Conservation (phyloP, 2,329 filamentous ascomycete species). For the Gliomastix tumulicola region DNA sequence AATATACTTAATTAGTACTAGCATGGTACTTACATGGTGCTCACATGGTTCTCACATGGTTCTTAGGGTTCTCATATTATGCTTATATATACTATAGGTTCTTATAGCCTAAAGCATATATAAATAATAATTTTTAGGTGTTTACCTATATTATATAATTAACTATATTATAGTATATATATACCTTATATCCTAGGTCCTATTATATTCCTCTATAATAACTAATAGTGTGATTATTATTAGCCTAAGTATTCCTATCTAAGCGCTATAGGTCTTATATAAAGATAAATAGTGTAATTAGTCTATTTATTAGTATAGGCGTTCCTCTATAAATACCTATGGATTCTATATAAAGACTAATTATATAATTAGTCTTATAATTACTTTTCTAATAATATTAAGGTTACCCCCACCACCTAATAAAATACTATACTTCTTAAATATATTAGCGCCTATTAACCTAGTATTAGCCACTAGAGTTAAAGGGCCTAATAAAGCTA, state of each 20-base stretch:
- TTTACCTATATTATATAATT: no score
- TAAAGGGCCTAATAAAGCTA: no score
- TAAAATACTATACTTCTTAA: background rate
- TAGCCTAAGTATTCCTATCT: background rate
- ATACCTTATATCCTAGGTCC: no score
- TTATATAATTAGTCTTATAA: background rate
- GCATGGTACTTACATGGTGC: no score
- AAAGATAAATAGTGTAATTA: background rate
- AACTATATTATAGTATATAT: no score
- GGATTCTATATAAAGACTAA: background rate
- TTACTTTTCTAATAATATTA: background rate
- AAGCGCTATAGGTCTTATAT: no score
- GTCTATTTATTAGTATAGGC: background rate
- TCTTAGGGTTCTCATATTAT: no score
- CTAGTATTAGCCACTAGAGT: background rate
- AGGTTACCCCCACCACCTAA: background rate
- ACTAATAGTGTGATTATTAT: background rate
- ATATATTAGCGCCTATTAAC: background rate
- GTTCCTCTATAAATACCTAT: background rate
- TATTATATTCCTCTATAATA: background rate
- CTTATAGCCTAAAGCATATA: no score
- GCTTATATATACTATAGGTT: no score
- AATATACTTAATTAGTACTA: no score
- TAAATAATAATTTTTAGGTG: no score
- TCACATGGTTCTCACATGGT: no score